Evolutionary conservation across 2,329 filamentous ascomycete genomes (phyloP).

Genomic region (Arthrobotrys sinensis): DNA sequence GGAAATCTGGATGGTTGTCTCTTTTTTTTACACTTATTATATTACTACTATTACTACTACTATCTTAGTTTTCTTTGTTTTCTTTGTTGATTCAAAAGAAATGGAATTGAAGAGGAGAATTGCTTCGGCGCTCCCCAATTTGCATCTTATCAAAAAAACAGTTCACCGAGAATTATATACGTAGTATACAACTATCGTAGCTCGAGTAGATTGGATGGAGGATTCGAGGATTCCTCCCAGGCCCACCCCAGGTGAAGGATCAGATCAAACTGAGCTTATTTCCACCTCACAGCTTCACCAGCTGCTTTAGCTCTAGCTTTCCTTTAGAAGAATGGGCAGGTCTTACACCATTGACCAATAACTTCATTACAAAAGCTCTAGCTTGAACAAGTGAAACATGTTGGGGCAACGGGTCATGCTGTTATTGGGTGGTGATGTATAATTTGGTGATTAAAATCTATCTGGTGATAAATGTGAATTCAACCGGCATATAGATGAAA

Average conservation of each 20-base stretch:
- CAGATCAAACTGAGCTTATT: constrained; percentile 18
- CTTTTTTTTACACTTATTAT: constrained; percentile 26
- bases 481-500: constrained; percentile 37
- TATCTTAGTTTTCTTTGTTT: constrained; percentile 38
- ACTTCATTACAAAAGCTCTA: constrained; percentile 26
- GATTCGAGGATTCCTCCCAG: constrained; percentile 9
- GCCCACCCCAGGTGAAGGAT: constrained; percentile 11
- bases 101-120: constrained; percentile 67
- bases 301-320: constrained; percentile 23
- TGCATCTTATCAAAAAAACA: constrained; percentile 31
- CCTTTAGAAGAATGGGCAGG: neutral
- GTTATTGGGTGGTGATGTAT: constrained; percentile 22
- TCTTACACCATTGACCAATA: constrained; percentile 26
- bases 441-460: constrained; percentile 1
- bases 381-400: constrained; percentile 21
- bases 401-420: constrained; percentile 33
- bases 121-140: constrained; percentile 59
- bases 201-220: neutral
- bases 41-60: constrained; percentile 32
- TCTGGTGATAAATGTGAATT: constrained; percentile 29
- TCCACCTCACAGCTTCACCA: constrained; percentile 22
- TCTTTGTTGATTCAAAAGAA: constrained; percentile 64
- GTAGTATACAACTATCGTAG: no score
- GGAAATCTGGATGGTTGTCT: constrained; percentile 40
- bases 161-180: no score